phyloP scores from a whole-genome alignment of 345 rosid genomes.

The Anacardium occidentale region DNA sequence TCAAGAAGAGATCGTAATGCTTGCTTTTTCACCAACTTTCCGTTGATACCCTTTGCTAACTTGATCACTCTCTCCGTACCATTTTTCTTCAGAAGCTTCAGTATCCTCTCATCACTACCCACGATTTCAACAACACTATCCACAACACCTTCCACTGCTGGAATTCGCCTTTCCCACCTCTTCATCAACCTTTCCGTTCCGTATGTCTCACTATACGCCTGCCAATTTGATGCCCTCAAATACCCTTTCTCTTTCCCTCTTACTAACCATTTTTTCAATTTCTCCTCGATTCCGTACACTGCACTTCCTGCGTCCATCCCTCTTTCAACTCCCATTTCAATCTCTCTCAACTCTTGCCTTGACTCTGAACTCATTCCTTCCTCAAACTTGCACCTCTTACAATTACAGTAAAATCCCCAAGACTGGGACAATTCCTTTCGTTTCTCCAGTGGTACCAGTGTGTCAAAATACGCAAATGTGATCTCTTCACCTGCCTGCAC shows the following conservation, averaged over 20 bases:
- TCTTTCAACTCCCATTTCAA: constrained; percentile 52
- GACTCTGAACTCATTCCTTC: constrained; percentile 36
- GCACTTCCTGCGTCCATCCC: constrained; percentile 57
- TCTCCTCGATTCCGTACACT: constrained; percentile 63
- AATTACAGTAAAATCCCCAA: constrained; percentile 74
- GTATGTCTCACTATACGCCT: constrained; percentile 51
- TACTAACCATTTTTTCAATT: constrained; percentile 62
- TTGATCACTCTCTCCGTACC: constrained; percentile 50
- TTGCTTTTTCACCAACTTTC: constrained; percentile 73
- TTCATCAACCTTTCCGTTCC: constrained; percentile 51
- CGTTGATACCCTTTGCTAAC: constrained; percentile 62
- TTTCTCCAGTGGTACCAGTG: constrained; percentile 45
- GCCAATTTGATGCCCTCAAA: constrained; percentile 83
- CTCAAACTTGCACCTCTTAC: constrained; percentile 73
- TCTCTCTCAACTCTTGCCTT: constrained; percentile 55
- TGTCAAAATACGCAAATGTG: constrained; percentile 66
- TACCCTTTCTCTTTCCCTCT: constrained; percentile 76
- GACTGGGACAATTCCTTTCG: constrained; percentile 59
- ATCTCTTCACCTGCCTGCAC: constrained; percentile 83
- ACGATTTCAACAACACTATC: constrained; percentile 52
- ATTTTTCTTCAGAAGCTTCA: constrained; percentile 49
- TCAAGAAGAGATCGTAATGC: constrained; percentile 63
- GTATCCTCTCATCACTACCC: constrained; percentile 70
- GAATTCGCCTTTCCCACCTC: constrained; percentile 75
- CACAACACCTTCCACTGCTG: constrained; percentile 43